phyloP scores from a whole-genome alignment of 495 filamentous ascomycete genomes.

The Xylaria venustula region DNA sequence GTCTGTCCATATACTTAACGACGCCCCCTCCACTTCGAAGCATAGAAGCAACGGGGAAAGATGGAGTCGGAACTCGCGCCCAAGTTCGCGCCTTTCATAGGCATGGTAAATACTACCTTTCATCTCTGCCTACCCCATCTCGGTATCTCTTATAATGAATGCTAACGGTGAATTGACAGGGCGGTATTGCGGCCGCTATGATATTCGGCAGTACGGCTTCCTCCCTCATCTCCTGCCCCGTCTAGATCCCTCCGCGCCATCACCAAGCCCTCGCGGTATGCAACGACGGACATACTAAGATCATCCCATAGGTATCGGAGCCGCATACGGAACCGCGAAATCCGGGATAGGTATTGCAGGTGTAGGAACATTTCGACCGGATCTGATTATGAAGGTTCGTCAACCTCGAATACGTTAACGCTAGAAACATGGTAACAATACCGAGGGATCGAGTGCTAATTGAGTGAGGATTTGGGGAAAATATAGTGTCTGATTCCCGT shows the following conservation, averaged over 20 bases:
- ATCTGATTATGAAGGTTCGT: constrained; percentile 95
- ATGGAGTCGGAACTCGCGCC: constrained; percentile 67
- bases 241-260: background rate
- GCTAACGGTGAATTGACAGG: constrained; percentile 52
- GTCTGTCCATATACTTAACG: background rate
- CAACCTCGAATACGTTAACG: background rate
- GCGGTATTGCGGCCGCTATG: constrained; percentile 88
- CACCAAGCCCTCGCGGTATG: background rate
- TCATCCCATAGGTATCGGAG: constrained; percentile 67
- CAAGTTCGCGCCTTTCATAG: constrained; percentile 95
- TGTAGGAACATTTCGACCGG: constrained; percentile 86
- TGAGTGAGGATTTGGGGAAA: constrained; percentile 21
- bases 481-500: constrained; percentile 85
- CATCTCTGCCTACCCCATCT: constrained; percentile 28
- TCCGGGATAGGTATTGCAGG: constrained; percentile 95
- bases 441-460: background rate
- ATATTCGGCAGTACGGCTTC: constrained; percentile 81
- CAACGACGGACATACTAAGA: constrained; percentile 19
- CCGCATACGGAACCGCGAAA: constrained; percentile 96
- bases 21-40: background rate
- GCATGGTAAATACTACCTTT: constrained; percentile 70
- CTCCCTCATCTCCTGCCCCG: constrained; percentile 16
- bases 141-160: constrained; percentile 36
- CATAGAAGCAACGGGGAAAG: background rate
- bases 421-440: background rate